These are phyloP conservation scores for Kuraishia floccosa DNA, from an alignment of 805 yeast genomes.

Conservation along the genomic window DNA sequence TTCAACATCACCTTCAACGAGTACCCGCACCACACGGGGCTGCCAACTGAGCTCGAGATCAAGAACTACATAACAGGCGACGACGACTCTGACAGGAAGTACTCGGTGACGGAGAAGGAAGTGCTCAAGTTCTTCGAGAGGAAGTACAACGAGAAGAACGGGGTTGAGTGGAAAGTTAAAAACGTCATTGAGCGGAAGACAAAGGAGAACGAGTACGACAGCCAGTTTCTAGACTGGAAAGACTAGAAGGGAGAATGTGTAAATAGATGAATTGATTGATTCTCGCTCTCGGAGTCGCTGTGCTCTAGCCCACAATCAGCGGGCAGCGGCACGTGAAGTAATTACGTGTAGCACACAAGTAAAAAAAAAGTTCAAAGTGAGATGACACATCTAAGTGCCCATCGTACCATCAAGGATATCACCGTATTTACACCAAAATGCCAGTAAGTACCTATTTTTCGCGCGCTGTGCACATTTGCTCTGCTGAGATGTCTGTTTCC, in stretches of 20 bases:
- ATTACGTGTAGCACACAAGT: too few relatives aligned
- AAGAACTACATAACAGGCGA: constrained; percentile 58
- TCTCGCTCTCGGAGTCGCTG: too few relatives aligned
- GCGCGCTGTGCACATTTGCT: too few relatives aligned
- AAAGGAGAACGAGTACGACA: constrained; percentile 26
- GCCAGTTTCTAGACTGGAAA: constrained; percentile 35
- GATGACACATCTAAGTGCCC: too few relatives aligned
- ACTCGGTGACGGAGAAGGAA: constrained; percentile 58
- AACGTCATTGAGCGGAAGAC: constrained; percentile 51
- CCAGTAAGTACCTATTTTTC: too few relatives aligned
- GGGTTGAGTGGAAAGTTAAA: constrained; percentile 49
- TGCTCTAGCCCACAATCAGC: too few relatives aligned
- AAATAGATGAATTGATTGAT: not conserved
- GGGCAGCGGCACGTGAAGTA: too few relatives aligned
- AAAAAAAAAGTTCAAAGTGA: too few relatives aligned
- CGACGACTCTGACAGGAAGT: constrained; percentile 52
- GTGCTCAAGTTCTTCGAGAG: constrained; percentile 51
- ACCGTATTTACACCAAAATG: too few relatives aligned
- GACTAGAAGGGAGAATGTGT: constrained; percentile 1
- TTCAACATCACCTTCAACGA: constrained; percentile 23
- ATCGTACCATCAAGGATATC: too few relatives aligned
- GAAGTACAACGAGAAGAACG: constrained; percentile 41
- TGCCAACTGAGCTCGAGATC: constrained; percentile 65
- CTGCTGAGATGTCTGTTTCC: too few relatives aligned
- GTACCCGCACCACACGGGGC: constrained; percentile 62